phyloP scores from a whole-genome alignment of 306 rosid genomes.

The Hylodesmum podocarpum region DNA sequence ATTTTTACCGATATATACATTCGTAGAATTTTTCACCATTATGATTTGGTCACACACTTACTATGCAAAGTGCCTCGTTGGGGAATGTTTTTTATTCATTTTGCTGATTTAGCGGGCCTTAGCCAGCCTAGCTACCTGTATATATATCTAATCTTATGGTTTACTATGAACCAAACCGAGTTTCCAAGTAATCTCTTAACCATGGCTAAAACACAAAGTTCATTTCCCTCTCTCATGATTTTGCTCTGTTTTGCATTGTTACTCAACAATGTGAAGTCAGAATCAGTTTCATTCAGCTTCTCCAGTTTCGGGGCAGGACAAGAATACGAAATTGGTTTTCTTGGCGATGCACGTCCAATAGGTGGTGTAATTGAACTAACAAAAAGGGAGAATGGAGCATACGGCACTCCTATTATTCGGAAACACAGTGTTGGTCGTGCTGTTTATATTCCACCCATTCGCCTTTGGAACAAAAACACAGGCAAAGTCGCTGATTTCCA shows the following conservation, averaged over 20 bases:
- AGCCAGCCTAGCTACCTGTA: neutral
- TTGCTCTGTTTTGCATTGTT: neutral
- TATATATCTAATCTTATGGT: neutral
- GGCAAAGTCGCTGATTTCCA: neutral
- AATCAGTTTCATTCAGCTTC: constrained; percentile 20
- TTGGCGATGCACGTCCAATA: neutral
- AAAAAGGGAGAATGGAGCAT: neutral
- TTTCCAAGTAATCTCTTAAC: neutral
- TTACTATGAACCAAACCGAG: neutral
- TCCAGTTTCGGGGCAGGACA: neutral
- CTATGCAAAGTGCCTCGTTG: neutral
- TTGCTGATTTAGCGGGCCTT: neutral
- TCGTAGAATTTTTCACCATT: neutral
- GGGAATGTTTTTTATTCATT: neutral
- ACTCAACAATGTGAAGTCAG: neutral
- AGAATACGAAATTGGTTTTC: neutral
- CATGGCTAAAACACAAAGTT: constrained; percentile 1
- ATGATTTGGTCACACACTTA: neutral
- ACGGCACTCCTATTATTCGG: neutral
- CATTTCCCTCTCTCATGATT: neutral
- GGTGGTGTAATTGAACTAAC: constrained; percentile 6
- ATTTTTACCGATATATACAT: neutral
- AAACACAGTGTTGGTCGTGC: neutral
- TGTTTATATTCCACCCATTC: neutral
- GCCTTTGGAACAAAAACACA: neutral